phyloP scores from a whole-genome alignment of 225 moss, liverwort and hornwort species.

The Sphagnum tenellum region DNA sequence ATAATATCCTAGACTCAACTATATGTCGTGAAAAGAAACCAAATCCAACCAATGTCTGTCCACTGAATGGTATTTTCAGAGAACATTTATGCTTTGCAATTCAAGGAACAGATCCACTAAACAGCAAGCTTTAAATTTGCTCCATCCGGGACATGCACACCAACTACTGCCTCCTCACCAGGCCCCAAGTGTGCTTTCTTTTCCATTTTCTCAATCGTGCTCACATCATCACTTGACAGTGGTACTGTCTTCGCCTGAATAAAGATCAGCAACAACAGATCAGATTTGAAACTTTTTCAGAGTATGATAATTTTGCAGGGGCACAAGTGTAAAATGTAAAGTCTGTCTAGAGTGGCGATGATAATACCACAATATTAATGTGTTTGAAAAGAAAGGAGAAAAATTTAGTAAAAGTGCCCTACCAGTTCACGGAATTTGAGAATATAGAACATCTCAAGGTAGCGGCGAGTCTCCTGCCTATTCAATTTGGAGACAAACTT shows the following conservation, averaged over 20 bases:
- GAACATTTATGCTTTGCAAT: no score
- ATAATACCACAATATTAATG: no score
- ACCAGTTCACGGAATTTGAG: slow-evolving; percentile 83
- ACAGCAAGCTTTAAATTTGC: neutral
- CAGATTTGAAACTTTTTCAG: neutral
- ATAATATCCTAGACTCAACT: no score
- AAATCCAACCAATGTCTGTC: no score
- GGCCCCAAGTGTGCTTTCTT: slow-evolving; percentile 29
- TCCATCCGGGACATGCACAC: slow-evolving; percentile 8
- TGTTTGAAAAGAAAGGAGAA: no score
- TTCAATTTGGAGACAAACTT: slow-evolving; percentile 81
- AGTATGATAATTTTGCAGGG: no score
- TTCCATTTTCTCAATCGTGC: slow-evolving; percentile 24
- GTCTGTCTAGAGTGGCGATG: no score
- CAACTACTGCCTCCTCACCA: slow-evolving; percentile 21
- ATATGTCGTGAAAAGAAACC: no score
- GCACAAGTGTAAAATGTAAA: no score
- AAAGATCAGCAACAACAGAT: neutral
- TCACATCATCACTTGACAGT: slow-evolving; percentile 38
- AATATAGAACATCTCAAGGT: slow-evolving; percentile 87
- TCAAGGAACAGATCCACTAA: neutral
- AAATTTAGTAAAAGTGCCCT: neutral
- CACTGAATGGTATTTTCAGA: no score
- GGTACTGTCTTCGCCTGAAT: slow-evolving; percentile 69
- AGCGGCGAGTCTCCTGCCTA: slow-evolving; percentile 55